Percentiles rank a stretch among this genome's conserved stretches.
phyloP scores from a whole-genome alignment of 1,284 basidiomycete genomes.

The Heterobasidion annosum region DNA sequence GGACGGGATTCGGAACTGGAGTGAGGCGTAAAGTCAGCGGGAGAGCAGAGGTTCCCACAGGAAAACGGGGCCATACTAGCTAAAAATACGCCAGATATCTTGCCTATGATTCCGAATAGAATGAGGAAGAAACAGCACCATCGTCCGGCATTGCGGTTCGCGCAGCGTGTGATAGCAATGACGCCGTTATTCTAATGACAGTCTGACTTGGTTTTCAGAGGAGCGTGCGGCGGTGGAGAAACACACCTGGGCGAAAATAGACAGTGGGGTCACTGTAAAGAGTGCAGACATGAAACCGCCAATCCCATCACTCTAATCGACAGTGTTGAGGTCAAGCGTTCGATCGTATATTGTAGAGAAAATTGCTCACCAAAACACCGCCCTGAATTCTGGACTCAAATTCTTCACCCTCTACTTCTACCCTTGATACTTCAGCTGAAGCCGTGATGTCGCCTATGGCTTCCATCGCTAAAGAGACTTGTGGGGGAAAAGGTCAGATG shows the following conservation, averaged over 20 bases:
- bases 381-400: slow-evolving; percentile 81
- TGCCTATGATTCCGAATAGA: slow-evolving; percentile 63
- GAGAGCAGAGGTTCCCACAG: not conserved
- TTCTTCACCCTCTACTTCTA: slow-evolving; percentile 57
- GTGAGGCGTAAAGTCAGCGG: slow-evolving; percentile 1
- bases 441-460: slow-evolving; percentile 85
- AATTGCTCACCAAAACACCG: slow-evolving; percentile 59
- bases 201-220: not conserved
- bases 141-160: slow-evolving; percentile 60
- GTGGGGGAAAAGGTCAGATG: not conserved
- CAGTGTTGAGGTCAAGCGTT: not conserved
- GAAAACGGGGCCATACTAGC: slow-evolving; percentile 34
- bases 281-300: slow-evolving; percentile 69
- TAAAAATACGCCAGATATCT: slow-evolving; percentile 70
- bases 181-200: slow-evolving; percentile 58
- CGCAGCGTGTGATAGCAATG: slow-evolving; percentile 67
- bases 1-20: slow-evolving; percentile 66
- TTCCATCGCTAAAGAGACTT: slow-evolving; percentile 72
- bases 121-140: slow-evolving; percentile 66
- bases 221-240: not conserved
- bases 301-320: slow-evolving; percentile 55
- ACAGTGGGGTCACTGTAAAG: slow-evolving; percentile 75
- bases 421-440: slow-evolving; percentile 71
- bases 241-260: slow-evolving; percentile 66
- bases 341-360: not conserved